Base-by-base conservation (phyloP, 2,329 filamentous ascomycete species). In the Fusarium buxicola region DNA sequence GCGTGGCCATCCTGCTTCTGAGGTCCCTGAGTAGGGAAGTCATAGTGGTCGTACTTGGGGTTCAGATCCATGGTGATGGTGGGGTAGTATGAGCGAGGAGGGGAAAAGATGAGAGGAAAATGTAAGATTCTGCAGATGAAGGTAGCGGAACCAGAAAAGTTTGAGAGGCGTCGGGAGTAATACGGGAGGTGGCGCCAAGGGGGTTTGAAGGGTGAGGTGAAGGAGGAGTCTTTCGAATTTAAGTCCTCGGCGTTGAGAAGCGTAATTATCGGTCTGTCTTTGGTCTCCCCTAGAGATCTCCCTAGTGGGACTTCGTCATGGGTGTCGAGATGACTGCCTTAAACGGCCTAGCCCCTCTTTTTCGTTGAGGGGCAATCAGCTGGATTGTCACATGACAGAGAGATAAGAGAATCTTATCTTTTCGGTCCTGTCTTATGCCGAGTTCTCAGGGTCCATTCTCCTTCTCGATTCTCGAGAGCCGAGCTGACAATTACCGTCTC, bases 41-140 rank as follows among this genome's bases (percentile, higher is more conserved):
- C 94, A 80, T 95, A 98, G 82, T 96, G 78, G 81, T 98, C 95
- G 84, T 98, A 96, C 82, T 97, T 97, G 76, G 92, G 85, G 79
- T 96, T 66, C 54, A 92, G 75, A 76, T 86, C 80, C 80, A 87
- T 81, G 72, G 74, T 76, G 72, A 61, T 68, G 68, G 66, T 69
- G 69, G 68, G 67, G 68, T 62, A 65, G 16, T 51, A 34, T 49
- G 31, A 46, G 35, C 18, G 58, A 57, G 35, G 57, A 45, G 43
- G 46, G 44, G 38, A 55, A 18, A 41, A 44, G 39, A 43, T 28
- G 41, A 44, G 18, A 40, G 27, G 39, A 58, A 21, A 45, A 55
- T 35, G 40, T 36, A 48, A 53, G 41, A 56, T 57, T 52, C 60
- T 50, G 39, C 52, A 49, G 45, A 25, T 8, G 36, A 35, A 53